A percentile compares a stretch with the other conserved stretches of the same genome.
Evolutionary conservation across 2,329 filamentous ascomycete species (phyloP).

Genomic region (Penicillium capsulatum): DNA sequence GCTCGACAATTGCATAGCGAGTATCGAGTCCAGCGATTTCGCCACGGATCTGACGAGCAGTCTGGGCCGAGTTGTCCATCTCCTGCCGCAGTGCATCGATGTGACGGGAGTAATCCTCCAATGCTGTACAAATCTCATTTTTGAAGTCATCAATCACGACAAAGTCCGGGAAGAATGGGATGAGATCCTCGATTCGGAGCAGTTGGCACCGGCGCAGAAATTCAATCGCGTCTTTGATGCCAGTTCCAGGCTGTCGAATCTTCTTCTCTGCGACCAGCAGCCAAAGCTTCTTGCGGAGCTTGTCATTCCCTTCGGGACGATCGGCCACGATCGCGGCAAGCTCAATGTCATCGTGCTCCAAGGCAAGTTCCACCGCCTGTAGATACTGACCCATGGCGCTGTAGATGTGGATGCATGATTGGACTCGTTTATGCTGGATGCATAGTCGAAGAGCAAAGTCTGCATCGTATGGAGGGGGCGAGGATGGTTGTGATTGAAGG

Average conservation of each 20-base stretch:
- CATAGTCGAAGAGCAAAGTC: conserved; percentile 95
- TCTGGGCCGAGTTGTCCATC: conserved; percentile 91
- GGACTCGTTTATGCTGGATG: conserved; percentile 87
- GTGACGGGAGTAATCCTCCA: conserved; percentile 88
- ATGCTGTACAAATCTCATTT: conserved; percentile 88
- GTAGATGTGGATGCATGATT: conserved; percentile 96
- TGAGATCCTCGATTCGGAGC: conserved; percentile 90
- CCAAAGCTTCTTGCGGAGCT: conserved; percentile 90
- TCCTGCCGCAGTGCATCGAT: conserved; percentile 86
- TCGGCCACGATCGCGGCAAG: conserved; percentile 87
- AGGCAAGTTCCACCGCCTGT: conserved; percentile 85
- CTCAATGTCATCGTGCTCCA: conserved; percentile 85
- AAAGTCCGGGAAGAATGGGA: conserved; percentile 98
- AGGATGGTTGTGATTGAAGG: conserved; percentile 83
- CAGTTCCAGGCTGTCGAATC: conserved; percentile 71
- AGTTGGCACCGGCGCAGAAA: conserved; percentile 89
- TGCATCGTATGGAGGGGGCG: conserved; percentile 79
- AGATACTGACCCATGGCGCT: conserved; percentile 93
- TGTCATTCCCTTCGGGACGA: conserved; percentile 68
- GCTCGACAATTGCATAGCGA: conserved; percentile 93
- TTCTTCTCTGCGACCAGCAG: conserved; percentile 91
- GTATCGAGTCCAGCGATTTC: conserved; percentile 83
- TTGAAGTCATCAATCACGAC: conserved; percentile 99
- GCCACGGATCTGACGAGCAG: conserved; percentile 82
- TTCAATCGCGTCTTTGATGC: conserved; percentile 89